phyloP scores from a whole-genome alignment of 2,329 filamentous ascomycete species.

The Venturia aucupariae region DNA sequence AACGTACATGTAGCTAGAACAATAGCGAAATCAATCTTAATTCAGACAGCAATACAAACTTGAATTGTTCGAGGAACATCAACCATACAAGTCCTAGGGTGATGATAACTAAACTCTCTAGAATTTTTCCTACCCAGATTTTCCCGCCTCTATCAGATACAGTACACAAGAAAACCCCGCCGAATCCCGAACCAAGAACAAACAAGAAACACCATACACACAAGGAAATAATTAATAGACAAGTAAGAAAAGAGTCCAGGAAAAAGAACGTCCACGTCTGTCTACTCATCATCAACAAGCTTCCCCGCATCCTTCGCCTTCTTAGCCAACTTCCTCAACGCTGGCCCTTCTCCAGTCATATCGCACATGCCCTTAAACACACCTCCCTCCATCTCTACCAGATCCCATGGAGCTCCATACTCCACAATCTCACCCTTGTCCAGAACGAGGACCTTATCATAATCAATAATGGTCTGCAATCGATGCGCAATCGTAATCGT shows the following conservation, averaged over 20 bases:
- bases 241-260: neutral
- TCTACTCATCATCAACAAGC: constrained; percentile 12
- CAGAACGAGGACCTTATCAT: constrained; percentile 91
- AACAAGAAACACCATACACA: neutral
- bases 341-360: constrained; percentile 55
- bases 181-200: too few species aligned
- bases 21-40: too few species aligned
- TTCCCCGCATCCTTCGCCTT: constrained; percentile 32
- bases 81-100: too few species aligned
- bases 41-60: too few species aligned
- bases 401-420: constrained; percentile 78
- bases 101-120: too few species aligned
- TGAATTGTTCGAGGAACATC: too few species aligned
- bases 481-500: constrained; percentile 96
- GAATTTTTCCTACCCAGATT: too few species aligned
- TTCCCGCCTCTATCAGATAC: too few species aligned
- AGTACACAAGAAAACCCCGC: too few species aligned
- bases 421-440: constrained; percentile 84
- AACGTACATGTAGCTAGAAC: too few species aligned
- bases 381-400: constrained; percentile 54
- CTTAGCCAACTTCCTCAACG: constrained; percentile 46
- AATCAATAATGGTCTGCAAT: constrained; percentile 93
- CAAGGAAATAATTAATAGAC: too few species aligned
- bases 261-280: neutral
- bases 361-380: constrained; percentile 60